Evolutionary conservation across 768 basidiomycete species (phyloP).

Genomic region (Amanita inopinata): DNA sequence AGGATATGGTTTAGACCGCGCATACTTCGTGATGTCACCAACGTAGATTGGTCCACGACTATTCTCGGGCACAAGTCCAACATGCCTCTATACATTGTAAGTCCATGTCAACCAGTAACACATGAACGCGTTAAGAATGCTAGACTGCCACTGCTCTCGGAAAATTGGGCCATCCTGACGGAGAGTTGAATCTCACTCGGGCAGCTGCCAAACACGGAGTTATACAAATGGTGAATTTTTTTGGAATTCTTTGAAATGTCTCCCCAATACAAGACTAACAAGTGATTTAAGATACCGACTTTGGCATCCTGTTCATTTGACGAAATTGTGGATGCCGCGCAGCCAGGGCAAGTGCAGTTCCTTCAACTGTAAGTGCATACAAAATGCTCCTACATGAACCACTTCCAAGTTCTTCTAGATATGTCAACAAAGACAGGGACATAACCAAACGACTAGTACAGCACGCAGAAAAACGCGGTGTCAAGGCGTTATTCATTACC

Average conservation of each 20-base stretch:
- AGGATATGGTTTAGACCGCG: slow-evolving; percentile 90
- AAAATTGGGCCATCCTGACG: slow-evolving; percentile 92
- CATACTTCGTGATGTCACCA: slow-evolving; percentile 73
- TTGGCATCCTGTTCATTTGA: slow-evolving; percentile 94
- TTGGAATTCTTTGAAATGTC: not conserved
- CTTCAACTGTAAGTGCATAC: slow-evolving; percentile 54
- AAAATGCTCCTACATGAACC: not conserved
- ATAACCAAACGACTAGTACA: slow-evolving; percentile 82
- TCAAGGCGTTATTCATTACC: slow-evolving; percentile 93
- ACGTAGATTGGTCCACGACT: slow-evolving; percentile 77
- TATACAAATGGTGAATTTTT: slow-evolving; percentile 35
- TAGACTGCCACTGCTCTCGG: slow-evolving; percentile 79
- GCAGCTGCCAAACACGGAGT: slow-evolving; percentile 67
- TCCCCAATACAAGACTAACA: not conserved
- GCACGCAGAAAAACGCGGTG: slow-evolving; percentile 83
- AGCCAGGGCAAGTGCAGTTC: slow-evolving; percentile 73
- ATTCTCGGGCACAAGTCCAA: slow-evolving; percentile 68
- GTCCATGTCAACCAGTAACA: slow-evolving; percentile 11
- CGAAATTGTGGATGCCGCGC: slow-evolving; percentile 83
- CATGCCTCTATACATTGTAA: slow-evolving; percentile 77
- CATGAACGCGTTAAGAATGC: not conserved
- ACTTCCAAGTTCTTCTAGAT: slow-evolving; percentile 29
- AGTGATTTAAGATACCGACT: slow-evolving; percentile 69
- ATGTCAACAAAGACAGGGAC: slow-evolving; percentile 85
- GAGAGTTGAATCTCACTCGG: slow-evolving; percentile 83